Evolutionary conservation across 2,329 filamentous ascomycete genomes (phyloP).

Genomic region (Truncatella angustata): DNA sequence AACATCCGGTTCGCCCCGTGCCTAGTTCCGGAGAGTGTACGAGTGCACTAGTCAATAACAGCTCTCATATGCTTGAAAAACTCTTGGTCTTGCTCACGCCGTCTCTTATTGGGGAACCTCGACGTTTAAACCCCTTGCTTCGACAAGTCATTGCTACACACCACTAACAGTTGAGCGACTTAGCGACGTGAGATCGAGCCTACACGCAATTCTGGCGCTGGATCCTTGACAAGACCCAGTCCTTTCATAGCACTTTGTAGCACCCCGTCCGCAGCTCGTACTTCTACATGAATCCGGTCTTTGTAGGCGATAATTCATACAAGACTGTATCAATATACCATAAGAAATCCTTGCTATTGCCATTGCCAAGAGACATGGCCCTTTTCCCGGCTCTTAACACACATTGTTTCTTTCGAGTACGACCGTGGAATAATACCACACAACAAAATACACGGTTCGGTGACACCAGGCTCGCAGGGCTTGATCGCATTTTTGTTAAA

Average conservation of each 20-base stretch:
- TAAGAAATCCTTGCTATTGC: too few relatives aligned
- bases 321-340: too few relatives aligned
- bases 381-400: too few relatives aligned
- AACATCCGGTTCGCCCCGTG: background rate
- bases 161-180: background rate
- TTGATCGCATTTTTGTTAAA: background rate
- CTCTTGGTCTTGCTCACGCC: background rate
- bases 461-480: background rate
- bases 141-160: conserved; percentile 2
- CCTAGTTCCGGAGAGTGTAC: conserved; percentile 5
- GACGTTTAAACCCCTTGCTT: background rate
- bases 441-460: background rate
- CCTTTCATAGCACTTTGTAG: background rate
- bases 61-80: background rate
- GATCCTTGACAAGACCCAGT: too few relatives aligned
- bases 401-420: too few relatives aligned
- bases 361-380: too few relatives aligned
- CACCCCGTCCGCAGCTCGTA: background rate
- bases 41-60: background rate
- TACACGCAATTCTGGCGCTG: background rate
- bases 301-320: too few relatives aligned
- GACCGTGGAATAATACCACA: too few relatives aligned
- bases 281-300: background rate
- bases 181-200: too few relatives aligned
- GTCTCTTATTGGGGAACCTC: background rate